phyloP scores from a whole-genome alignment of 1,284 basidiomycete genomes.

The Cutaneotrichosporon cyanovorans region DNA sequence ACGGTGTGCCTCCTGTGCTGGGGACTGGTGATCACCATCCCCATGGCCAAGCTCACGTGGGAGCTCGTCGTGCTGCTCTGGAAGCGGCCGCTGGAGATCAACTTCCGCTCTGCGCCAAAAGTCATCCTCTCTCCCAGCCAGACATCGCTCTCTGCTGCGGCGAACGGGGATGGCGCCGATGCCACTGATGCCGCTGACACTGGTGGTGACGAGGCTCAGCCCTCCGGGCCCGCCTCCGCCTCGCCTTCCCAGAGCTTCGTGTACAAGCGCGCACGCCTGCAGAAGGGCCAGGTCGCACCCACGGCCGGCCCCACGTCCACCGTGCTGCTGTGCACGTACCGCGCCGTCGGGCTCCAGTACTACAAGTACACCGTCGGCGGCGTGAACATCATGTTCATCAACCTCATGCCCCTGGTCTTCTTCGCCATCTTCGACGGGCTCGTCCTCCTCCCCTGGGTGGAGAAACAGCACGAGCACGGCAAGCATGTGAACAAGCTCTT shows the following conservation, averaged over 20 bases:
- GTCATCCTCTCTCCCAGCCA: constrained; percentile 25
- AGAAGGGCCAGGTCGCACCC: constrained; percentile 64
- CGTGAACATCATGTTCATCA: constrained; percentile 97
- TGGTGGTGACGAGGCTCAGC: background rate
- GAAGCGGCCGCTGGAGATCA: constrained; percentile 71
- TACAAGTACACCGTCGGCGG: constrained; percentile 99
- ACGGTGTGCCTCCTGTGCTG: constrained; percentile 82
- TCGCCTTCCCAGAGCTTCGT: constrained; percentile 45
- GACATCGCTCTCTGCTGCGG: background rate
- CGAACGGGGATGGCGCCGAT: constrained; percentile 2
- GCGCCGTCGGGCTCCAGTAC: constrained; percentile 82
- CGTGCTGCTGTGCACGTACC: constrained; percentile 90
- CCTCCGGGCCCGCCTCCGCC: no score
- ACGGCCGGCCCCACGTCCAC: constrained; percentile 67
- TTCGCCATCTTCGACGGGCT: constrained; percentile 93
- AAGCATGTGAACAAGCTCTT: constrained; percentile 49
- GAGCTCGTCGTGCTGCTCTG: constrained; percentile 78
- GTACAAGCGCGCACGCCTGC: constrained; percentile 54
- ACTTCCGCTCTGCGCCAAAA: constrained; percentile 61
- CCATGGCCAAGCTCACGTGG: constrained; percentile 97
- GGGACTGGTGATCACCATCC: constrained; percentile 86
- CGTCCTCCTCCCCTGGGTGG: constrained; percentile 66
- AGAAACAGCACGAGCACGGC: constrained; percentile 53
- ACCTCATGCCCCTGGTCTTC: constrained; percentile 86
- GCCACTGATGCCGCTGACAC: constrained; percentile 12